A percentile compares a stretch with the other conserved stretches of the same genome.
phyloP scores from a whole-genome alignment of 176 grass and related monocot genomes.

The Triticum dicoccoides region DNA sequence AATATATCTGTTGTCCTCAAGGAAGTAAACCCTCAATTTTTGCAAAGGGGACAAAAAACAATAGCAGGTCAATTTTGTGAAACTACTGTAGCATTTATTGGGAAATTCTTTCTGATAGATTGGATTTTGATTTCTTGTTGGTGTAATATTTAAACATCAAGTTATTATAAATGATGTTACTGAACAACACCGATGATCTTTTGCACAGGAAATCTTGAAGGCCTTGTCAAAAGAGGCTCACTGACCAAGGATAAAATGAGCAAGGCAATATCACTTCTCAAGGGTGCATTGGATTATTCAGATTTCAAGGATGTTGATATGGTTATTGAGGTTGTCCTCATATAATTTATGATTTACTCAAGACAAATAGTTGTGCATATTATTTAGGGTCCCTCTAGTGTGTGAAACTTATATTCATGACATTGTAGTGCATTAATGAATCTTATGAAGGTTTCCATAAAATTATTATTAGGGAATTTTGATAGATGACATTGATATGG shows the following conservation, averaged over 20 bases:
- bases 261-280: constrained; percentile 77
- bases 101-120: background rate
- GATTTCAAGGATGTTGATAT: constrained; percentile 93
- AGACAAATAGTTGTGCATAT: background rate
- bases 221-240: constrained; percentile 81
- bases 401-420: background rate
- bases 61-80: constrained; percentile 63
- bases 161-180: background rate
- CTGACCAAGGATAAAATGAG: constrained; percentile 81
- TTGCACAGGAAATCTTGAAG: constrained; percentile 78
- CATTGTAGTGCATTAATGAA: background rate
- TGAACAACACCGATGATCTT: background rate
- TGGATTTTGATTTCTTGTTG: background rate
- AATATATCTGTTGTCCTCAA: constrained; percentile 82
- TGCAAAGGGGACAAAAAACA: constrained; percentile 77
- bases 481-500: background rate
- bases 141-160: background rate
- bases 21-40: constrained; percentile 75
- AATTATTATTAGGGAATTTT: background rate
- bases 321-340: constrained; percentile 77
- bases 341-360: background rate
- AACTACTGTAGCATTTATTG: background rate
- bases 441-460: background rate
- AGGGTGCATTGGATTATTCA: constrained; percentile 75
- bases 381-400: background rate